A percentile compares a stretch with the other conserved stretches of the same genome.
Conservation (phyloP, 768 basidiomycete genomes). For the Auricularia heimuer region DNA sequence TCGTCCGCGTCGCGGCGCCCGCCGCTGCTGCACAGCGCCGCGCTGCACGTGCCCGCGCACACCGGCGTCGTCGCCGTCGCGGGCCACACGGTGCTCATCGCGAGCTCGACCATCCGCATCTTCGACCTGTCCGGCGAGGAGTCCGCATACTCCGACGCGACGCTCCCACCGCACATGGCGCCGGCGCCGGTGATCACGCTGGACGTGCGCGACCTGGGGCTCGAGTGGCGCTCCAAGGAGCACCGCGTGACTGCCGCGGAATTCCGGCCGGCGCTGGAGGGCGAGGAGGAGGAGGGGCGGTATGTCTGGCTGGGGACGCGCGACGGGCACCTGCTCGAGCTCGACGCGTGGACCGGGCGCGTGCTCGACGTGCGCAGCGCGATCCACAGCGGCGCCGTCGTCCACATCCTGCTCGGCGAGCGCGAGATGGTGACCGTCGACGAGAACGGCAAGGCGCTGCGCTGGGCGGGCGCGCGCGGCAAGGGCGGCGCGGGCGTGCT, state of each 20-base stretch:
- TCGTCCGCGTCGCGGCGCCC: conserved; percentile 54
- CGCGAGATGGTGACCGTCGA: conserved; percentile 71
- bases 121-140: background rate
- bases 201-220: conserved; percentile 51
- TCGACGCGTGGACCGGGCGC: conserved; percentile 57
- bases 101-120: background rate
- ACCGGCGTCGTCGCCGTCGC: conserved; percentile 45
- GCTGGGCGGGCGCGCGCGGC: conserved; percentile 47
- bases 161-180: conserved; percentile 24
- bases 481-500: conserved; percentile 33
- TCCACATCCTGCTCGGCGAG: conserved; percentile 64
- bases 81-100: conserved; percentile 20
- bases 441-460: conserved; percentile 71
- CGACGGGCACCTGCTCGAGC: conserved; percentile 78
- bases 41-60: conserved; percentile 47
- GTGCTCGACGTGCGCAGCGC: conserved; percentile 48
- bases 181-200: conserved; percentile 39
- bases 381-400: conserved; percentile 58
- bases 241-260: conserved; percentile 67
- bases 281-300: conserved; percentile 43
- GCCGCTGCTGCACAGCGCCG: conserved; percentile 21
- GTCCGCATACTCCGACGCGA: background rate
- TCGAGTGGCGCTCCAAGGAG: conserved; percentile 46
- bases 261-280: conserved; percentile 45
- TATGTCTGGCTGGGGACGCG: conserved; percentile 84